Percentiles rank a stretch among this genome's conserved stretches.
Evolutionary conservation across 768 basidiomycete species (phyloP).

Genomic region (Hydnum rufescens): DNA sequence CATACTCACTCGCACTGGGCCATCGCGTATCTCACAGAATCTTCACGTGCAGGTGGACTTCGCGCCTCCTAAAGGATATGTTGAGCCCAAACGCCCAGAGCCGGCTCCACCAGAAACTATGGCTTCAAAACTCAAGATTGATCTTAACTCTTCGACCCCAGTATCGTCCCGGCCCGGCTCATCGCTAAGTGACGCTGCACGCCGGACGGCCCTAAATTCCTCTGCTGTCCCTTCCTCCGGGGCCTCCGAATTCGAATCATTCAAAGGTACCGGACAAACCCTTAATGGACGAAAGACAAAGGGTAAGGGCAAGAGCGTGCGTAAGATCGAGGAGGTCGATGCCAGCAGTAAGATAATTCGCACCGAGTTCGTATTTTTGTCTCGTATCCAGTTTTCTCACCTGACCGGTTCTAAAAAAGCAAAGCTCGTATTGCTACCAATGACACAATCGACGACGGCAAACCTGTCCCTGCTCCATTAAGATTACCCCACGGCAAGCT

Average conservation of each 20-base stretch:
- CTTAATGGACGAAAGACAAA: conserved; percentile 81
- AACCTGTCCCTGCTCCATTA: conserved; percentile 73
- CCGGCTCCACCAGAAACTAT: conserved; percentile 71
- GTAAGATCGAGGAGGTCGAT: conserved; percentile 60
- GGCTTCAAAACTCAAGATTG: conserved; percentile 93
- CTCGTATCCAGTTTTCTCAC: not conserved
- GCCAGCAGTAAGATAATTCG: conserved; percentile 74
- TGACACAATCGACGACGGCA: conserved; percentile 47
- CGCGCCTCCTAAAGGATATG: conserved; percentile 79
- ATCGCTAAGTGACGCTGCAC: conserved; percentile 26
- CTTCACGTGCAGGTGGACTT: conserved; percentile 49
- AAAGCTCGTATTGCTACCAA: conserved; percentile 72
- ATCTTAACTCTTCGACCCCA: conserved; percentile 68
- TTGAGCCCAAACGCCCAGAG: conserved; percentile 78
- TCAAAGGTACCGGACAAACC: conserved; percentile 89
- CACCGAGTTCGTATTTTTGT: conserved; percentile 51
- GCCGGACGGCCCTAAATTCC: conserved; percentile 20
- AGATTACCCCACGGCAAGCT: conserved; percentile 83
- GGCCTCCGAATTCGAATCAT: conserved; percentile 38
- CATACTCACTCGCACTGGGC: not conserved
- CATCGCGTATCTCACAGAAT: not conserved
- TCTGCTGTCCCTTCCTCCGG: not conserved
- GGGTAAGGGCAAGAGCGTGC: conserved; percentile 77
- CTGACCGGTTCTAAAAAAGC: conserved; percentile 25
- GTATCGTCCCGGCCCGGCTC: conserved; percentile 70